These are phyloP conservation scores for Micractinium conductrix DNA, from an alignment of 139 green algal genomes.

Conservation along the genomic window DNA sequence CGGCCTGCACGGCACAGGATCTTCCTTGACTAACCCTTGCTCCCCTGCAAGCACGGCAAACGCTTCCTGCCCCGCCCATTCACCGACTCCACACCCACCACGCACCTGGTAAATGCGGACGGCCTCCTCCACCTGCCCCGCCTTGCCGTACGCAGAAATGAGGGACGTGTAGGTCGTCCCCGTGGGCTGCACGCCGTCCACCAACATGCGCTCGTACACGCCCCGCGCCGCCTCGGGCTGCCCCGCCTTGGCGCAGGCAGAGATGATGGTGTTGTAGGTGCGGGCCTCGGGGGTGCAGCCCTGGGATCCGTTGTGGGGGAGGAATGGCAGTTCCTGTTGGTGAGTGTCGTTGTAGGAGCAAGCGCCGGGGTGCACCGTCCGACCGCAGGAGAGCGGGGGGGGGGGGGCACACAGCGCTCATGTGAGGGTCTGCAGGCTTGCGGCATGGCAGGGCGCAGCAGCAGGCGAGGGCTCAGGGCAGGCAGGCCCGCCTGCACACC, in stretches of 20 bases:
- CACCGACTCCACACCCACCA: no score
- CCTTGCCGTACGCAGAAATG: slow-evolving; percentile 79
- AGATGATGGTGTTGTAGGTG: slow-evolving; percentile 85
- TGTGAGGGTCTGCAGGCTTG: slow-evolving; percentile 10
- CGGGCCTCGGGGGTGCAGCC: slow-evolving; percentile 75
- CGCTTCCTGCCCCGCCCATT: no score
- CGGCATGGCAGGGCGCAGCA: no score
- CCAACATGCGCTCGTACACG: slow-evolving; percentile 64
- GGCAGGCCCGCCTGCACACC: no score
- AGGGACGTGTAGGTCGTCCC: slow-evolving; percentile 83
- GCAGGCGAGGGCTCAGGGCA: no score
- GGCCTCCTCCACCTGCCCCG: slow-evolving; percentile 57
- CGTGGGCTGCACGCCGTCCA: slow-evolving; percentile 70
- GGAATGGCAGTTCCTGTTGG: no score
- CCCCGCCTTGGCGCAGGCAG: slow-evolving; percentile 76
- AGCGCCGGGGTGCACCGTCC: background rate
- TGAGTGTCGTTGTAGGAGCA: no score
- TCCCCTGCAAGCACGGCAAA: no score
- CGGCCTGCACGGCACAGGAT: no score
- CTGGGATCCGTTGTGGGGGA: background rate
- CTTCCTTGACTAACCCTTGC: no score
- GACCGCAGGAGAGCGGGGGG: background rate
- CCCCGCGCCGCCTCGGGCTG: slow-evolving; percentile 59
- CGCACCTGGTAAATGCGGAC: slow-evolving; percentile 62
- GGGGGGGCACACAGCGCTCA: background rate